A percentile compares a stretch with the other conserved stretches of the same genome.
Evolutionary conservation across 1,139 yeast genomes (phyloP).

Genomic region (Kodamaea sp.): DNA sequence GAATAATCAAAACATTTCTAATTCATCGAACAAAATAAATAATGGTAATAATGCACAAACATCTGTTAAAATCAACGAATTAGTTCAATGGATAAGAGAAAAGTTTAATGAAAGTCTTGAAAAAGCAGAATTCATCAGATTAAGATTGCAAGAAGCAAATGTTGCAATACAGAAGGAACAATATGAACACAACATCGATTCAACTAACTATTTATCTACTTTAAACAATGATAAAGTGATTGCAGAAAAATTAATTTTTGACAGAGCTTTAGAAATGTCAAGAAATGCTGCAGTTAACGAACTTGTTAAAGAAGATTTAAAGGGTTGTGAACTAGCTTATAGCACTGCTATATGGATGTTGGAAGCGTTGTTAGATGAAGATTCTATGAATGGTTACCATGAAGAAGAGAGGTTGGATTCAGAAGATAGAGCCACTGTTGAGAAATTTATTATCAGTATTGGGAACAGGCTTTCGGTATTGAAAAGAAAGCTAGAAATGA

Average conservation of each 20-base stretch:
- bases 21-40: neutral
- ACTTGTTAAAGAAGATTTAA: slow-evolving; percentile 67
- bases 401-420: slow-evolving; percentile 47
- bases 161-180: slow-evolving; percentile 18
- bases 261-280: slow-evolving; percentile 89
- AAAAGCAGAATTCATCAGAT: slow-evolving; percentile 74
- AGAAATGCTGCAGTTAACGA: slow-evolving; percentile 89
- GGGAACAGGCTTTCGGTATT: slow-evolving; percentile 64
- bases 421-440: slow-evolving; percentile 72
- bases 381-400: slow-evolving; percentile 24
- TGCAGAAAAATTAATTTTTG: slow-evolving; percentile 85
- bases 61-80: slow-evolving; percentile 57
- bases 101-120: slow-evolving; percentile 85
- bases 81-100: slow-evolving; percentile 91
- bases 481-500: slow-evolving; percentile 37
- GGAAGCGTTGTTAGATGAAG: slow-evolving; percentile 72
- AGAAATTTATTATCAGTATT: slow-evolving; percentile 70
- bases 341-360: slow-evolving; percentile 95
- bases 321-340: slow-evolving; percentile 82
- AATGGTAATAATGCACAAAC: slow-evolving; percentile 14
- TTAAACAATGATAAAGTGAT: slow-evolving; percentile 31
- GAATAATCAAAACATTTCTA: neutral
- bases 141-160: slow-evolving; percentile 52
- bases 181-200: slow-evolving; percentile 4
- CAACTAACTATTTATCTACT: slow-evolving; percentile 3